Base-by-base conservation (phyloP, 164 flowering plant genomes). In the Hamamelis virginiana region DNA sequence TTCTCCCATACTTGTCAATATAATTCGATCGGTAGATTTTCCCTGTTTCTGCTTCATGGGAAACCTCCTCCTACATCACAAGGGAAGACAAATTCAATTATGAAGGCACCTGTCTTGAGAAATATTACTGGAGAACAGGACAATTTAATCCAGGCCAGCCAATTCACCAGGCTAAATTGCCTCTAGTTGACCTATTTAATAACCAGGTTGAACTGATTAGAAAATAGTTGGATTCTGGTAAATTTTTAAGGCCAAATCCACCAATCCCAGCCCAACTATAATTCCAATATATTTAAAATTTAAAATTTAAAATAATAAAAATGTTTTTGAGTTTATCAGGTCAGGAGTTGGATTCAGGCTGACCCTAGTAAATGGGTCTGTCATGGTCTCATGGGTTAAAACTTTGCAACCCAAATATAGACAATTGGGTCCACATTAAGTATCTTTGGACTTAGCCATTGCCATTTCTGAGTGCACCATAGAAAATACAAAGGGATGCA, bases 1-100 rank as follows among this genome's bases (percentile, higher is more conserved):
- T 66, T 82, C 97, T 82, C 51, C 98, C 97, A 78, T 70, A 69
- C 82, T 89, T 89, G 81, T 94, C 98, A 23, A 68, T 8, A 67
- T 80, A 83, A 75, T 82, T 80, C 15, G 91, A 65, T 76, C 92
- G 77, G 78, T 91, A 91, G 51, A 91, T 78, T 76, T 91, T 91
- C 59, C 98, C 98, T 0, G 96, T 90, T 72, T 86, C 89, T 44
- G 91, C 98, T 86, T 94, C 97, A 57, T 75, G 81, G 41, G 98
- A 90, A 75, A 94, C 69, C 45, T 91, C 94, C 53, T 87, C 98
- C 98, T 94, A 66, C 78, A 67, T 33, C 53, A 50, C 9, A 58
- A 53, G 56, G 16, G 47, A 12, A 16, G 45, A 15, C 8, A 25
- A 62, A 46, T 41, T 46, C 26, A 28, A 23, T 57, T 33, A 6